Evolutionary conservation across 352 stramenopile species (phyloP).

Genomic region (Phytophthora citricola): DNA sequence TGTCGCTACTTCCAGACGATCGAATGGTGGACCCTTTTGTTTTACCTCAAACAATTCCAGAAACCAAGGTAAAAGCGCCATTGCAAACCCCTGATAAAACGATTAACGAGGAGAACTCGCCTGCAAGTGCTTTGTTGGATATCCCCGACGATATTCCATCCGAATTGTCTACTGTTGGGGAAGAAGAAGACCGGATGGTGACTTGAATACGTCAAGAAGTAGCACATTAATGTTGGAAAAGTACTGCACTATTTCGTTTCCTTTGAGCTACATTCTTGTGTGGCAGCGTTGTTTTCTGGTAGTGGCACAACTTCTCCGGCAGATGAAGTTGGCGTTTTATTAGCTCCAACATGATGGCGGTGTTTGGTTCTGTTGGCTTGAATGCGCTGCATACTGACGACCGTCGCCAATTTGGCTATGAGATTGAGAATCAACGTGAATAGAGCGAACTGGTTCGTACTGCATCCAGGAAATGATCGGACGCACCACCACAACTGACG

Average conservation of each 20-base stretch:
- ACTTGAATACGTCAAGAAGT: neutral
- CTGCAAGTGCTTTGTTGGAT: constrained; percentile 1
- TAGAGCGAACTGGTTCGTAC: constrained; percentile 75
- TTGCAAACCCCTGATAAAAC: neutral
- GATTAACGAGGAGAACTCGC: too few species aligned
- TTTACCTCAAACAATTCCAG: neutral
- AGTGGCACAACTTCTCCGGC: constrained; percentile 25
- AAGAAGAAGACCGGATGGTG: too few species aligned
- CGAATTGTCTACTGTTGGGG: too few species aligned
- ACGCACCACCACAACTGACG: constrained; percentile 66
- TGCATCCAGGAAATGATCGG: constrained; percentile 70
- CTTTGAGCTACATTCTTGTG: constrained; percentile 12
- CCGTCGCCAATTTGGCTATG: constrained; percentile 54
- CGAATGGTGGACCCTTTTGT: constrained; percentile 62
- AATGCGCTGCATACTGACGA: constrained; percentile 55
- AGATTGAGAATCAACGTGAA: constrained; percentile 69
- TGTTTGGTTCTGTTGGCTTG: constrained; percentile 34
- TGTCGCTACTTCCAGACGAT: constrained; percentile 68
- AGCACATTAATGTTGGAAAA: neutral
- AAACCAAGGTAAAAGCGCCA: neutral
- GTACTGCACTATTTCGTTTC: neutral
- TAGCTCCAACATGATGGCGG: constrained; percentile 16
- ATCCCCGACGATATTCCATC: constrained; percentile 49
- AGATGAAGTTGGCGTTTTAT: constrained; percentile 4
- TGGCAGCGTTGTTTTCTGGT: constrained; percentile 3